Evolutionary conservation across 2,329 filamentous ascomycete genomes (phyloP), one percentile per base, ranked within the genome.

Genomic region (Neofusicoccum sp.): DNA sequence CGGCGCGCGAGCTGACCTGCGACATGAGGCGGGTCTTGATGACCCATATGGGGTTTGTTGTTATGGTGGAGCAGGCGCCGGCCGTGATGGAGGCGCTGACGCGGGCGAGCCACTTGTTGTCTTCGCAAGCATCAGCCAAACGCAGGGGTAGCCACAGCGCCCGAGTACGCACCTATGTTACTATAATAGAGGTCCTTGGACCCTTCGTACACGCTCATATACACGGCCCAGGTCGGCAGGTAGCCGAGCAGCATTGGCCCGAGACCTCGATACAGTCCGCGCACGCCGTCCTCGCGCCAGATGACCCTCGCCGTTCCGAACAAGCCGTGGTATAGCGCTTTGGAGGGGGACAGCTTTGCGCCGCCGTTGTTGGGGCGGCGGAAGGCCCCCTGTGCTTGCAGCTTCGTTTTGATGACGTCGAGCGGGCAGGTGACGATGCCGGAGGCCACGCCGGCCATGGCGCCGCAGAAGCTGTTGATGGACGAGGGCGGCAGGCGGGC

Each of bases 21-120:
- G 95, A 97, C 95, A 98, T 98, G 70, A 99, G 85, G 68, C 95
- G 86, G 54, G 95, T 99, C 79, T 99, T 99, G 80, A 99, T 97
- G 41, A 99, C 95, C 95, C 95, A 99, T 65, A 99, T 99, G 0
- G 95, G 95, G 76, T 98, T 99, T 29, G 95, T 99, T 66, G 89
- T 90, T 66, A 98, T 84, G 3, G 95, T 99, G 68, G 93, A 97
- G 79, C 91, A 97, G 65, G 88, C 93, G 60, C 95, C 95, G 29
- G 94, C 95, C 63, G 93, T 85, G 65, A 99, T 87, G 8, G 95
- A 97, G 28, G 95, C 95, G 81, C 91, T 93, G 68, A 95, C 89
- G 73, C 92, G 92, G 71, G 94, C 86, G 48, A 92, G 75, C 79
- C 91, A 89, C 71, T 86, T 87, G 73, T 92, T 94, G 65, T 88